phyloP scores from a whole-genome alignment of 129 eudicot genomes.

The Arctium lappa region DNA sequence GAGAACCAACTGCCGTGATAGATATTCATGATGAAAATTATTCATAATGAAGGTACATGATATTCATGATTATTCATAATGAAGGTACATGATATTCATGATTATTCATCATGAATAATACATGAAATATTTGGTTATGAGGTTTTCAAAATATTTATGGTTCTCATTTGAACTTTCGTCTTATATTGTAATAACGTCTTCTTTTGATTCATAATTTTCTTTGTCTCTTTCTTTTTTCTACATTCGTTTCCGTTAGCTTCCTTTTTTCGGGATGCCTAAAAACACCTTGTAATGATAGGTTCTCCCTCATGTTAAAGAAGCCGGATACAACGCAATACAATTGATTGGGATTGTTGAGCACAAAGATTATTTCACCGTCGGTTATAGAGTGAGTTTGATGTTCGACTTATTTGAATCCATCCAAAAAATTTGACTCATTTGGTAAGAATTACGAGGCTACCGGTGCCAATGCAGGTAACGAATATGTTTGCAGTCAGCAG shows the following conservation, averaged over 20 bases:
- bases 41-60: not conserved
- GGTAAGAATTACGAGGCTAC: not conserved
- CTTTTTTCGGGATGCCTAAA: not conserved
- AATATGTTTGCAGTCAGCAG: conserved; percentile 97
- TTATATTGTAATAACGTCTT: not conserved
- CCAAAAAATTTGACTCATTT: not conserved
- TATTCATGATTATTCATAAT: too few species aligned
- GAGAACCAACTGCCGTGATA: not conserved
- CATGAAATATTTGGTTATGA: not conserved
- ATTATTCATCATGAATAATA: not conserved
- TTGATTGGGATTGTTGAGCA: conserved; percentile 94
- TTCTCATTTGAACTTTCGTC: not conserved
- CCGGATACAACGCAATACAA: conserved; percentile 93
- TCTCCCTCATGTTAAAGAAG: conserved; percentile 79
- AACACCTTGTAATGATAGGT: conserved; percentile 38
- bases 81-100: too few species aligned
- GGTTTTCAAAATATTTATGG: too few species aligned
- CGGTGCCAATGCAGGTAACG: conserved; percentile 58
- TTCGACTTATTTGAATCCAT: not conserved
- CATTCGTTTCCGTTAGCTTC: not conserved
- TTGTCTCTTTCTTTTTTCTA: not conserved
- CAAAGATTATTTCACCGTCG: conserved; percentile 90
- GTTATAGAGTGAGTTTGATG: conserved; percentile 79
- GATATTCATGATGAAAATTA: not conserved
- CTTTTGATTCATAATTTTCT: not conserved